Evolutionary conservation across 2,329 filamentous ascomycete species (phyloP), one percentile per base, ranked within the genome.

Genomic region (Epichloe sp.): DNA sequence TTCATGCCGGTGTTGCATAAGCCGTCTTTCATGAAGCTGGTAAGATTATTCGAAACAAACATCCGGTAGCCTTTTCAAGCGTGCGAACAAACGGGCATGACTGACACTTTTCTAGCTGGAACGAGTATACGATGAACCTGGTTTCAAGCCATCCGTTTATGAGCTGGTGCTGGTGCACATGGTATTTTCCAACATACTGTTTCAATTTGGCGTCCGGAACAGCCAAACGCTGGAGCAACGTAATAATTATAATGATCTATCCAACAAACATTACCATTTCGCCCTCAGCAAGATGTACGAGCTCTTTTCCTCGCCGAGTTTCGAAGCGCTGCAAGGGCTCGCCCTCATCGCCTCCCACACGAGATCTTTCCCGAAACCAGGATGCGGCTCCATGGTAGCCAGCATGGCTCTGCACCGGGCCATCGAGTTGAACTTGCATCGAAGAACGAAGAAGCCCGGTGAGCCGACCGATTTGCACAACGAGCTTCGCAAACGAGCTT

Each of bases 1-100:
- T 93, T 88, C 62, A 70, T 83, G 11, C 88, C 88, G 3, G 66
- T 91, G 8, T 71, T 94, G n/a, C 85, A 93, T 68, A 83, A 83
- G 62, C 85, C 85, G 1, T 79, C 80, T 3, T 86, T 88, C 56
- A 76, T 87, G 71, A 70, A 72, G 47, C 64, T 90, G 59, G 80
- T 89, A 70, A 67, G 75, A 65, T 41, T 36, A 14, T 31, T 21
- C 35, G 12, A 23, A 12, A 10, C 26, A 11, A 5, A 15, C 17
- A 15, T 23, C 34, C 7, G 8, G 7, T 31, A 23, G 15, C 23
- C 6, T 21, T 40, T 19, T 15, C 15, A 8, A 10, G 5, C 5
- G 3, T 37, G 8, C 26, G 10, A 3, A 17, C 15, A 31, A 31
- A 31, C 26, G 3, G 15, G 4, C 19, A 26, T 49, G 23, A 35